phyloP scores from a whole-genome alignment of 495 filamentous ascomycete species.

The Talaromyces proteolyticus region DNA sequence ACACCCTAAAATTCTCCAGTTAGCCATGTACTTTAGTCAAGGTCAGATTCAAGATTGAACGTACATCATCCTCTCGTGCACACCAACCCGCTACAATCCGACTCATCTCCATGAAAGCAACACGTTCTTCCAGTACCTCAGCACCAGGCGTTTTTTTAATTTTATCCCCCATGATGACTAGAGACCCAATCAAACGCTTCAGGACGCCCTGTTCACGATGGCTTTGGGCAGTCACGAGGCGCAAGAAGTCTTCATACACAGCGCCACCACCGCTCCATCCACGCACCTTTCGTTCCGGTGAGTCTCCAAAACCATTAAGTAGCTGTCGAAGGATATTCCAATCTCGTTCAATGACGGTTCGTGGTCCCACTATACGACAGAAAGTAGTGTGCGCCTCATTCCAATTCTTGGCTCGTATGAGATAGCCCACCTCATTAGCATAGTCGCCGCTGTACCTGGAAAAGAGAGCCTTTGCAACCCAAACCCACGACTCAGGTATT shows the following conservation, averaged over 20 bases:
- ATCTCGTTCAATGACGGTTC: constrained; percentile 71
- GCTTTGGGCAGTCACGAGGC: constrained; percentile 39
- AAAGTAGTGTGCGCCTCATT: constrained; percentile 81
- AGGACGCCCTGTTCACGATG: constrained; percentile 39
- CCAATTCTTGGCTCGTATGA: constrained; percentile 70
- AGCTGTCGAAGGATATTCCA: constrained; percentile 56
- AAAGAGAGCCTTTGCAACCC: constrained; percentile 79
- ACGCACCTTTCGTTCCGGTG: constrained; percentile 37
- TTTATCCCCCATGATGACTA: constrained; percentile 56
- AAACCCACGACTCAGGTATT: constrained; percentile 73
- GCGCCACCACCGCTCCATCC: constrained; percentile 73
- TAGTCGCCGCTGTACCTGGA: constrained; percentile 64
- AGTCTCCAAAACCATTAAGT: constrained; percentile 59
- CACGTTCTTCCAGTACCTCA: constrained; percentile 71
- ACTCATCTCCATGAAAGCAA: constrained; percentile 66
- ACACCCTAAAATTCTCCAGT: constrained; percentile 23
- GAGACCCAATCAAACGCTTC: constrained; percentile 53
- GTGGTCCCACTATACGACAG: constrained; percentile 67
- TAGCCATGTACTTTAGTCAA: background rate
- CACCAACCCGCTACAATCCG: constrained; percentile 53
- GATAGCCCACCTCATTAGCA: constrained; percentile 61
- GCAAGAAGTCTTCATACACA: constrained; percentile 77
- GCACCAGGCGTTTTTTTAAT: constrained; percentile 44
- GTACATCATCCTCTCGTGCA: constrained; percentile 56
- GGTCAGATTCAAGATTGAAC: constrained; percentile 13